Conservation (phyloP, 2,329 filamentous ascomycete genomes). For the Aureobasidium sp. region DNA sequence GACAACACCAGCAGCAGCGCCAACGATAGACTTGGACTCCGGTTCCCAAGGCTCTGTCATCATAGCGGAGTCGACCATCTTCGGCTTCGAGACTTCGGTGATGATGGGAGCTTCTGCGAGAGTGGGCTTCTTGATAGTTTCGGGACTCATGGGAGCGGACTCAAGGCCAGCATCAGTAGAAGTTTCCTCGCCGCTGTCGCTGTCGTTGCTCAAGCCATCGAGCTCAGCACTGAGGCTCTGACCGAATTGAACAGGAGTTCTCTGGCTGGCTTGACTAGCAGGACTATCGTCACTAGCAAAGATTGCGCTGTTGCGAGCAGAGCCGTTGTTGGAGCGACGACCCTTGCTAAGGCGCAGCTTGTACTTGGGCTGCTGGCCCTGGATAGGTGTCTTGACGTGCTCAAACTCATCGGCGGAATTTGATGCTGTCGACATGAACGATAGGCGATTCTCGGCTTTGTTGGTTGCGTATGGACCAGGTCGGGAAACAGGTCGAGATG, state of each 20-base stretch:
- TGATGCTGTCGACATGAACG: slow-evolving; percentile 81
- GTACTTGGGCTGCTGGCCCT: slow-evolving; percentile 57
- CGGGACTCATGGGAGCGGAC: slow-evolving; percentile 12
- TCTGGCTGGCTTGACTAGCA: slow-evolving; percentile 39
- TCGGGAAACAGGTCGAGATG: slow-evolving; percentile 19
- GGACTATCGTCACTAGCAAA: slow-evolving; percentile 39
- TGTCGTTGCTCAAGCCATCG: slow-evolving; percentile 64
- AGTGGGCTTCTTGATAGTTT: not conserved
- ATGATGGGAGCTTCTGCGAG: not conserved
- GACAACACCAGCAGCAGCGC: slow-evolving; percentile 20
- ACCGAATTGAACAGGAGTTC: slow-evolving; percentile 39
- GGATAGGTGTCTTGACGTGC: slow-evolving; percentile 54
- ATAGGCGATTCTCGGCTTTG: slow-evolving; percentile 51
- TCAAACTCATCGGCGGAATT: slow-evolving; percentile 70
- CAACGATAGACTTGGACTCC: slow-evolving; percentile 16
- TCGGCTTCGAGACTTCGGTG: slow-evolving; percentile 12
- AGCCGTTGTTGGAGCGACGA: slow-evolving; percentile 4
- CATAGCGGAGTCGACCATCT: slow-evolving; percentile 51
- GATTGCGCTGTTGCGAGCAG: slow-evolving; percentile 10
- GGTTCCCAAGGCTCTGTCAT: slow-evolving; percentile 54
- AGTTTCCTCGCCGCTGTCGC: slow-evolving; percentile 13
- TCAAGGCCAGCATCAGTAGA: slow-evolving; percentile 11
- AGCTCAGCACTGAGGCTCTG: slow-evolving; percentile 91
- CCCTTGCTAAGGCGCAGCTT: slow-evolving; percentile 54
- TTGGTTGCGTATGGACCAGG: slow-evolving; percentile 34